Evolutionary conservation across 371 early-diverging fungal species (phyloP).

Genomic region (Syncephalastrum racemosum): DNA sequence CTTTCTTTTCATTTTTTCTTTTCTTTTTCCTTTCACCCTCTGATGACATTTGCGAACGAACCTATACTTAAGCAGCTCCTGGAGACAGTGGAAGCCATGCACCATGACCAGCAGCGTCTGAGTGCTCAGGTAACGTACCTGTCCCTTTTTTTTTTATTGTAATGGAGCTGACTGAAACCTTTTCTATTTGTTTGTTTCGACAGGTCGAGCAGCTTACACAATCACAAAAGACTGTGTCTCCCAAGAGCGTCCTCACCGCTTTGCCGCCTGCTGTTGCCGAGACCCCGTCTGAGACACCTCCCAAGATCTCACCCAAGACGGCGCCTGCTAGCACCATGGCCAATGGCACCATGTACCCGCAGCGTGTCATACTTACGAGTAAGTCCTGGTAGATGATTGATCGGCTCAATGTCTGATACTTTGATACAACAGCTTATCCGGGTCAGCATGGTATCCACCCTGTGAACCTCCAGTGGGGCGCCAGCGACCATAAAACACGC

Average conservation of each 20-base stretch:
- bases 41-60: slow-evolving; percentile 29
- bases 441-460: slow-evolving; percentile 87
- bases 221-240: background rate
- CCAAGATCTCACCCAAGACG: too few species aligned
- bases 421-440: slow-evolving; percentile 66
- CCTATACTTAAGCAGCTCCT: slow-evolving; percentile 26
- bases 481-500: slow-evolving; percentile 67
- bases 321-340: too few species aligned
- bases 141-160: background rate
- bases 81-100: slow-evolving; percentile 29
- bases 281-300: too few species aligned
- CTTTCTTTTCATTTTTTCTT: slow-evolving; percentile 6
- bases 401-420: background rate
- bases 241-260: background rate
- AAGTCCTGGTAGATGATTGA: slow-evolving; percentile 8
- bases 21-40: slow-evolving; percentile 6
- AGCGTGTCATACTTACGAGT: slow-evolving; percentile 53
- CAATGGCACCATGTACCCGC: slow-evolving; percentile 25
- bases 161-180: background rate
- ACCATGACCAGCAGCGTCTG: slow-evolving; percentile 25
- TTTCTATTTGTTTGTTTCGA: background rate
- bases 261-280: too few species aligned
- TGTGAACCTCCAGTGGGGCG: slow-evolving; percentile 84
- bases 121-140: slow-evolving; percentile 29
- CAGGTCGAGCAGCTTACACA: slow-evolving; percentile 16